Percentiles rank a stretch among this genome's conserved stretches.
Conservation (phyloP, 129 eudicot species). For the Mikania micrantha region DNA sequence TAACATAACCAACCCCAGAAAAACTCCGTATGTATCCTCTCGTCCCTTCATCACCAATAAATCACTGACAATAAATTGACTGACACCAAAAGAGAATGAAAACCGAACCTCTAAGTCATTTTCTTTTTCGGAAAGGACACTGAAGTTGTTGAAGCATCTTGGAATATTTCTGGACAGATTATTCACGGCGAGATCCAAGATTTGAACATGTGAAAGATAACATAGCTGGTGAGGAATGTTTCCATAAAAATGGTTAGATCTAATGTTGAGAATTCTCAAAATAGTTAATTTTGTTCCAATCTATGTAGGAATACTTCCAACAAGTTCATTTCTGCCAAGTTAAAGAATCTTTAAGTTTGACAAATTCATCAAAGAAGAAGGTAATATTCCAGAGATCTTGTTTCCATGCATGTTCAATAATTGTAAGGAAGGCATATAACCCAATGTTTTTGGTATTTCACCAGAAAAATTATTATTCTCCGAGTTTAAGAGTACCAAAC, state of each 20-base stretch:
- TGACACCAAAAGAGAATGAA: not conserved
- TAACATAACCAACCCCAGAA: not conserved
- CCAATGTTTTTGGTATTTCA: not conserved
- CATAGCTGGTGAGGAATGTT: not conserved
- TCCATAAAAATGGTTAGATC: not conserved
- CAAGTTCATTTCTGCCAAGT: not conserved
- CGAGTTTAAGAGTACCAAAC: conserved; percentile 1
- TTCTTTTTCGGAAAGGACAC: not conserved
- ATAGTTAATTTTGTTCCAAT: not conserved
- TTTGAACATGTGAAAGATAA: not conserved
- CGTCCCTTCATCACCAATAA: not conserved
- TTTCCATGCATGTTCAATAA: not conserved
- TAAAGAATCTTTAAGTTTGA: not conserved
- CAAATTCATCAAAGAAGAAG: not conserved
- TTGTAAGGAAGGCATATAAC: not conserved
- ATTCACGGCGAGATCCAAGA: not conserved
- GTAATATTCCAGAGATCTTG: not conserved
- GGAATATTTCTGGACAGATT: not conserved
- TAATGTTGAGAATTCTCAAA: not conserved
- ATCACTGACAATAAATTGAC: not conserved
- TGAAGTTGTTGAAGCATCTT: not conserved
- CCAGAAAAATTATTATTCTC: not conserved
- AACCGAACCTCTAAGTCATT: not conserved
- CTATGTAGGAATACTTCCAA: not conserved
- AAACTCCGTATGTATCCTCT: not conserved